Evolutionary conservation across 192 early-diverging fungal genomes (phyloP), one percentile per base, ranked within the genome.

Genomic region (Coemansia sp.): DNA sequence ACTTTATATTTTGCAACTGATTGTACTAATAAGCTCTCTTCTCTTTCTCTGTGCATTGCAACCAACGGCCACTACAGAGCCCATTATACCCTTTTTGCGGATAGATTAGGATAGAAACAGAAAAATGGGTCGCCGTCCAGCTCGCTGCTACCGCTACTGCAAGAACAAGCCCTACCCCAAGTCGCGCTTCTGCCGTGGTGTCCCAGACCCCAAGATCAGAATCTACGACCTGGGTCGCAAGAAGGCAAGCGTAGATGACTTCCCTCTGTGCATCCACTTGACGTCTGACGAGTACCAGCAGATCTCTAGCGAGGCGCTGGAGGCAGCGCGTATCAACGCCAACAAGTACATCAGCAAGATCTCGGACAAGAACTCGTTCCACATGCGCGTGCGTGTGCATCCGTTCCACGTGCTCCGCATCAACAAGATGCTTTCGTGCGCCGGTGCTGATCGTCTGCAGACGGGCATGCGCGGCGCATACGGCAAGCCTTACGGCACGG

Each of bases 81-180:
- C 22, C 6, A 54, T 22, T 25, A 7, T 54, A 25, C 20, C 9
- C 50, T 25, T 54, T 54, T 20, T 20, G 20, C 19, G 7, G 20
- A 4, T 54, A 54, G 7, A 2, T 50, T 54, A 54, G 51, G 51
- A 54, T 54, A 69, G 94, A 94, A 85, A 54, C 40, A 17, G 61
- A 59, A 74, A 85, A 71, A 95, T 98, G 96, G 96, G 94, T 94
- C 95, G 96, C 75, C 95, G 96, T 94, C 96, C 96, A 79, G 94
- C 96, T 87, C 90, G 94, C 69, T 98, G 96, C 87, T 98, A 96
- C 87, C 89, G 96, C 78, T 98, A 98, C 89, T 95, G 94, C 86
- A 98, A 97, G 89, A 97, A 97, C 94, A 99, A 98, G 91, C 96
- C 94, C 71, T 98, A 98, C 87, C 97, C 97, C 72, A 99, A 97